These are phyloP conservation scores for Phalaenopsis aphrodite DNA, from an alignment of 106 monocot species.

Conservation along the genomic window DNA sequence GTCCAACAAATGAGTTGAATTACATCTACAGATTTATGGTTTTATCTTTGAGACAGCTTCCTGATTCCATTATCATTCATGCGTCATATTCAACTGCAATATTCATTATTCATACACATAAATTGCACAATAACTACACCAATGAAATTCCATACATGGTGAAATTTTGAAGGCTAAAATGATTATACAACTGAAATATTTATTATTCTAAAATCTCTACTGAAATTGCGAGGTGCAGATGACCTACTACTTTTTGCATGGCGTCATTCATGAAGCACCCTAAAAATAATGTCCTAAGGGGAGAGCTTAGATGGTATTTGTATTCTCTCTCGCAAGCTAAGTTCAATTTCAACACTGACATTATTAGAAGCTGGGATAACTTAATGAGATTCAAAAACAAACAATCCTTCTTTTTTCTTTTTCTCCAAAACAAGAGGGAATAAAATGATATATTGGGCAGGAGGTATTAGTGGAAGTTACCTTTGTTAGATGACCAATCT, in stretches of 20 bases:
- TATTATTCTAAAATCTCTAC: background rate
- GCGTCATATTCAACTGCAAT: too few species aligned
- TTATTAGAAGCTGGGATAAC: background rate
- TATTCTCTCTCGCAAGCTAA: background rate
- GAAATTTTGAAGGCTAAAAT: too few species aligned
- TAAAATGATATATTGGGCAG: background rate
- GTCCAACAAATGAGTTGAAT: too few species aligned
- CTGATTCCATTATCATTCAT: too few species aligned
- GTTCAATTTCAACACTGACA: background rate
- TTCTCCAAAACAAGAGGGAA: background rate
- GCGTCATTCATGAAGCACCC: background rate
- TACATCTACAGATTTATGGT: too few species aligned
- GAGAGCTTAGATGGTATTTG: background rate
- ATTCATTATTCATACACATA: too few species aligned
- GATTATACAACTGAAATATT: background rate
- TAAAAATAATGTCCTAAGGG: background rate
- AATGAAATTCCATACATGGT: background rate
- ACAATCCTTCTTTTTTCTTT: background rate
- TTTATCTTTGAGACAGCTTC: too few species aligned
- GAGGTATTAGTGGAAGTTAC: conserved; percentile 19
- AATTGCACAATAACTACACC: too few species aligned
- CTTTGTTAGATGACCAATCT: conserved; percentile 42
- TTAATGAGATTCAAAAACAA: background rate
- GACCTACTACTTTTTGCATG: background rate
- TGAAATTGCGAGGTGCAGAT: background rate